phyloP scores from a whole-genome alignment of 1,139 yeast genomes.

The Meyerozyma smithsonii region DNA sequence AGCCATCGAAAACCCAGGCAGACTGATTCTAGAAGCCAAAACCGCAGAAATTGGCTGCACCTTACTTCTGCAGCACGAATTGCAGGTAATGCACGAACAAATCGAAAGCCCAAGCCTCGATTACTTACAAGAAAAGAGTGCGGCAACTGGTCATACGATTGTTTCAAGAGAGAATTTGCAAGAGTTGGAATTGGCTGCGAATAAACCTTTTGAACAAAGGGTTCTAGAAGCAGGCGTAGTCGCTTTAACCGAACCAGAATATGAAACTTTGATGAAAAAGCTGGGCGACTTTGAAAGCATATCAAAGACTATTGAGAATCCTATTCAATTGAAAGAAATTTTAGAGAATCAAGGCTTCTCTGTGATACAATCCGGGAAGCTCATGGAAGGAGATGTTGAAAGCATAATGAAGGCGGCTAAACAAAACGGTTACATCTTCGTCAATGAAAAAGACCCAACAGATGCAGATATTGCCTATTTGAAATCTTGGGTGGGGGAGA shows the following conservation, averaged over 20 bases:
- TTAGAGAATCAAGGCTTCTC: constrained; percentile 4
- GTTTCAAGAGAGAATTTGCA: constrained; percentile 4
- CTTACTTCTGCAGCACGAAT: neutral
- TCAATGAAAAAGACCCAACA: neutral
- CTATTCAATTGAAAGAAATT: constrained; percentile 4
- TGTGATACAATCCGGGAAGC: neutral
- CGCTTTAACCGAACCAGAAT: constrained; percentile 19
- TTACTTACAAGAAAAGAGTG: constrained; percentile 5
- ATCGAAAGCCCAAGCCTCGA: neutral
- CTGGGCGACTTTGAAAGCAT: constrained; percentile 5
- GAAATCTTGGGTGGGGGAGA: neutral
- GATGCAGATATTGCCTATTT: neutral
- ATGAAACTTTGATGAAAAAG: constrained; percentile 10
- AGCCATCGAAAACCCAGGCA: neutral
- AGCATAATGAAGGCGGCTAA: neutral
- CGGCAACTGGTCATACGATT: neutral
- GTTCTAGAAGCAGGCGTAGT: constrained; percentile 25
- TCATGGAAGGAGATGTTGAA: neutral
- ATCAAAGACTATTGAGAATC: constrained; percentile 6
- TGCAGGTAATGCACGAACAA: neutral
- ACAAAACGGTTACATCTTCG: neutral
- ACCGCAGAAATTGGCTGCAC: neutral
- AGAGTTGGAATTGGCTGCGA: constrained; percentile 10
- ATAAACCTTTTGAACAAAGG: constrained; percentile 9
- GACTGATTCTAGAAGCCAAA: neutral